phyloP scores from a whole-genome alignment of 306 rosid species.

The Citrullus colocynthis region DNA sequence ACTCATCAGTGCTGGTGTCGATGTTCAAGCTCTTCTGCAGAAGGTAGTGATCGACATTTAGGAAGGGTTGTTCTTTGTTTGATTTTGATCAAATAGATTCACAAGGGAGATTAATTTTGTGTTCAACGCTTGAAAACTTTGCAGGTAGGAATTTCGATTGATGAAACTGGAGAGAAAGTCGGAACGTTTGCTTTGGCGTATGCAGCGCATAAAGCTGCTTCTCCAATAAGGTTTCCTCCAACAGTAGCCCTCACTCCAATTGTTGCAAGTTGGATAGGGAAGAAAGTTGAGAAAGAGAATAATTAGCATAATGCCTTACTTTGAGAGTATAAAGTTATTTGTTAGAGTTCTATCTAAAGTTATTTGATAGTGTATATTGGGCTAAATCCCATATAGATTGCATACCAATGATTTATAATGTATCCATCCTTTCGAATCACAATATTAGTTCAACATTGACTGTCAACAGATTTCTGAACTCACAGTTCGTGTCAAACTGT shows the following conservation, averaged over 20 bases:
- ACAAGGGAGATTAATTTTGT: not conserved
- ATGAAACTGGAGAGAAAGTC: conserved; percentile 67
- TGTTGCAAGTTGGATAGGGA: conserved; percentile 84
- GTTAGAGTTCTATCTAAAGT: not conserved
- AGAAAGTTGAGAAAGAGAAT: conserved; percentile 45
- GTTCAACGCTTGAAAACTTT: not conserved
- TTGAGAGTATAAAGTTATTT: not conserved
- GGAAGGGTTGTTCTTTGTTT: not conserved
- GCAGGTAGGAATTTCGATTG: conserved; percentile 67
- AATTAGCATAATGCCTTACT: conserved; percentile 11
- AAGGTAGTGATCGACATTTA: conserved; percentile 45
- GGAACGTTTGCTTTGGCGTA: conserved; percentile 92
- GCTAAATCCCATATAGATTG: not conserved
- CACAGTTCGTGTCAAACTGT: no score
- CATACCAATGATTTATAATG: not conserved
- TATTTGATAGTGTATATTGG: not conserved
- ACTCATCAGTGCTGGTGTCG: conserved; percentile 57
- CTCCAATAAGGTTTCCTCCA: conserved; percentile 94
- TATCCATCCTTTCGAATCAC: not conserved
- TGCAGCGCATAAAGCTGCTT: conserved; percentile 95
- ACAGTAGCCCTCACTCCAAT: conserved; percentile 91
- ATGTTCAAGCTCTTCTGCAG: conserved; percentile 64
- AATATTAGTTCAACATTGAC: no score
- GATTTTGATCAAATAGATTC: not conserved
- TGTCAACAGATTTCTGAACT: no score